Evolutionary conservation across 2,329 filamentous ascomycete species (phyloP).

Genomic region (Malbranchea zuffiana): DNA sequence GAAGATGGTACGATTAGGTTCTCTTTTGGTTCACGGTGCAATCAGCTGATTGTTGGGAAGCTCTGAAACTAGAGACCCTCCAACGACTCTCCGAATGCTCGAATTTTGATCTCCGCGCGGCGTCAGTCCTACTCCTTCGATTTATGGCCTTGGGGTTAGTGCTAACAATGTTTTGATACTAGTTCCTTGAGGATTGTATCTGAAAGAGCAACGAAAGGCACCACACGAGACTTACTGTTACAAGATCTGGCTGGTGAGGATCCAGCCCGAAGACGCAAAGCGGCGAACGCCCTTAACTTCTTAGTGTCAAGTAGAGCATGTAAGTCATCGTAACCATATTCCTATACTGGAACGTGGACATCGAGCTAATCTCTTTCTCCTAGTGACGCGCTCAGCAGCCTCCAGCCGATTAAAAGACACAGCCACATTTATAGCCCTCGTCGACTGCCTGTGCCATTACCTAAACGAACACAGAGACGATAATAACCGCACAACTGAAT

Average conservation of each 20-base stretch:
- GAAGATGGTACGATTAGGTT: conserved; percentile 45
- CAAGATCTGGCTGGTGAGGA: conserved; percentile 33
- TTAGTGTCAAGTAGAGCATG: conserved; percentile 31
- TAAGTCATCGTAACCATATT: conserved; percentile 18
- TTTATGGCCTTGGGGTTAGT: conserved; percentile 31
- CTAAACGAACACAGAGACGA: conserved; percentile 29
- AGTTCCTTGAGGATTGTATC: conserved; percentile 36
- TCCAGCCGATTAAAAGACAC: conserved; percentile 26
- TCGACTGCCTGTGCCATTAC: conserved; percentile 34
- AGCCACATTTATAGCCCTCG: conserved; percentile 29
- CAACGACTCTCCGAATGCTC: conserved; percentile 58
- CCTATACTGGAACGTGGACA: background rate
- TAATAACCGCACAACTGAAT: conserved; percentile 25
- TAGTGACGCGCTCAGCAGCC: conserved; percentile 29
- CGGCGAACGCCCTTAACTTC: conserved; percentile 35
- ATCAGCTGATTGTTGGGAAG: conserved; percentile 22
- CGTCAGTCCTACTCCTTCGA: conserved; percentile 45
- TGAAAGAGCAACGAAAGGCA: conserved; percentile 34
- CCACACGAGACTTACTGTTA: conserved; percentile 31
- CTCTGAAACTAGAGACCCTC: conserved; percentile 55
- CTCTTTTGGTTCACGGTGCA: conserved; percentile 1
- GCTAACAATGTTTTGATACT: conserved; percentile 2
- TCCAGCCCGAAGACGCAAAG: conserved; percentile 28
- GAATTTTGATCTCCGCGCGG: conserved; percentile 61
- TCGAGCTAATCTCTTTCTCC: conserved; percentile 1